Conservation (phyloP, 352 stramenopile species). For the Globisporangium perplexum region DNA sequence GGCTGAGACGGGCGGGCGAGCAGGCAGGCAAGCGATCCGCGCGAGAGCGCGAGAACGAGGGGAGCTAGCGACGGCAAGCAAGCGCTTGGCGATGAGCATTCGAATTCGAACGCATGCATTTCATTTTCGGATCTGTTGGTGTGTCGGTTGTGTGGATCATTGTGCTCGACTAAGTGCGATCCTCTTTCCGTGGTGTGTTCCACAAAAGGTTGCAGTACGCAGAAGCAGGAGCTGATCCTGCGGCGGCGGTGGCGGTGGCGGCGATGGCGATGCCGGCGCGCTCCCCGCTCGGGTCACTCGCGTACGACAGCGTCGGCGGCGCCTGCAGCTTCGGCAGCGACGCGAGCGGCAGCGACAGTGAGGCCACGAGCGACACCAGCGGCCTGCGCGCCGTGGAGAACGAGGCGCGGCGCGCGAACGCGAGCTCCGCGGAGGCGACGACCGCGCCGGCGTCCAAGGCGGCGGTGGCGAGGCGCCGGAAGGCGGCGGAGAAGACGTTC, state of each 20-base stretch:
- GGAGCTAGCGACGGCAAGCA: not conserved
- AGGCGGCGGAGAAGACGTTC: slow-evolving; percentile 60
- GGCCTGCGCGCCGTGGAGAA: slow-evolving; percentile 6
- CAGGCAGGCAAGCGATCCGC: no score
- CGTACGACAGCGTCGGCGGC: not conserved
- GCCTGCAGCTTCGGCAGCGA: not conserved
- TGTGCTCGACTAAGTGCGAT: not conserved
- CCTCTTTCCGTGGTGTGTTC: not conserved
- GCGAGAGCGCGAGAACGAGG: not conserved
- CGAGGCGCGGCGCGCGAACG: slow-evolving; percentile 5
- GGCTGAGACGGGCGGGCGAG: no score
- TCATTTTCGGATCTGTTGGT: not conserved
- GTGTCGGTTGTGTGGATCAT: not conserved
- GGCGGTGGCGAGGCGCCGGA: not conserved
- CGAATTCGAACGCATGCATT: not conserved
- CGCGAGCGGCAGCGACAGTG: slow-evolving; percentile 5
- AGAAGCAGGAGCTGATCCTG: not conserved
- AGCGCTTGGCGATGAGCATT: no score
- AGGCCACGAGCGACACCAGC: slow-evolving; percentile 8
- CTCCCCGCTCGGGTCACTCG: not conserved
- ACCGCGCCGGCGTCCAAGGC: not conserved
- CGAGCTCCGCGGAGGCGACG: not conserved
- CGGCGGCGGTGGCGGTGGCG: not conserved
- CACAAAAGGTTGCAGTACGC: not conserved
- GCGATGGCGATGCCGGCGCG: not conserved